Conservation (phyloP, 768 basidiomycete species). For the Tylopilus plumbeoviolaceoides region DNA sequence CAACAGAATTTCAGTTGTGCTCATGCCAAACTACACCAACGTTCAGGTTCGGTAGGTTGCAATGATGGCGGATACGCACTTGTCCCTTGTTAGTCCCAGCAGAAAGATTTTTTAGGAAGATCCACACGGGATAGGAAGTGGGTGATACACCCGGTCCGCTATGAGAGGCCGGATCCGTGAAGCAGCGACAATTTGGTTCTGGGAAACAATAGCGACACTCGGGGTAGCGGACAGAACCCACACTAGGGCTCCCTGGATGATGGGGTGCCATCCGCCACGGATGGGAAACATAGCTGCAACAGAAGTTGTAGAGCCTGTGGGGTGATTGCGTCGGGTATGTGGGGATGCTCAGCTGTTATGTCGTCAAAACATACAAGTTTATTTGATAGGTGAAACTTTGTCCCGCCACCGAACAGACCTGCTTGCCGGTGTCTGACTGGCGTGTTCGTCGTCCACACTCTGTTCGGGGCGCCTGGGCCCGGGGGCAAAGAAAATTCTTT, state of each 20-base stretch:
- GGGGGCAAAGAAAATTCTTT: not conserved
- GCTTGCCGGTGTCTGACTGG: not conserved
- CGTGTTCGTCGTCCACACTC: not conserved
- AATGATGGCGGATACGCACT: not conserved
- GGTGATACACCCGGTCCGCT: not conserved
- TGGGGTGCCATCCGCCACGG: not conserved
- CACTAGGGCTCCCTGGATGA: not conserved
- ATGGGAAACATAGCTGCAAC: not conserved
- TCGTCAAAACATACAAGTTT: slow-evolving; percentile 2
- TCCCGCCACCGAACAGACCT: slow-evolving; percentile 1
- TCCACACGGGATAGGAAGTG: slow-evolving; percentile 2
- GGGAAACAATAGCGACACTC: slow-evolving; percentile 3
- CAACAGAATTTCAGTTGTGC: not conserved
- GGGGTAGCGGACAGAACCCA: slow-evolving; percentile 3
- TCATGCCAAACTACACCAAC: not conserved
- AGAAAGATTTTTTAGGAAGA: not conserved
- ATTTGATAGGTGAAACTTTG: slow-evolving; percentile 7
- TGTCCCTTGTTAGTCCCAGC: not conserved
- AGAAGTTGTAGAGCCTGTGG: not conserved
- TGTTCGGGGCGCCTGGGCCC: not conserved
- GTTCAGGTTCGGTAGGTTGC: not conserved
- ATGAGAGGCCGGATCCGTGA: slow-evolving; percentile 1
- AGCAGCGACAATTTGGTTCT: not conserved
- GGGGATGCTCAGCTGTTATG: slow-evolving; percentile 1
- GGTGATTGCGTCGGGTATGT: not conserved